phyloP scores from a whole-genome alignment of 306 rosid genomes.

The Lupinus albus region DNA sequence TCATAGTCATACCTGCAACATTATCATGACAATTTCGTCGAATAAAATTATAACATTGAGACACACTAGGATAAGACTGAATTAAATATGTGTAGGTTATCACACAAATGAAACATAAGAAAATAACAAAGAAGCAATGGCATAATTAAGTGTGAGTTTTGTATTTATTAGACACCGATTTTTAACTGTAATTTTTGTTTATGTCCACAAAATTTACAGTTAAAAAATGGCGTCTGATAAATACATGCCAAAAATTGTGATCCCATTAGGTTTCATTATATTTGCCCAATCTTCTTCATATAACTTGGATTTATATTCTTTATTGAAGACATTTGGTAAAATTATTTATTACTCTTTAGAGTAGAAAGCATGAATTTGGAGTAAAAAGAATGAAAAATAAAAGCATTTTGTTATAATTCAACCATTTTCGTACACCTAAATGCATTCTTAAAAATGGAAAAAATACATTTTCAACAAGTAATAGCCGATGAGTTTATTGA shows the following conservation, averaged over 20 bases:
- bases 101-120: slow-evolving; percentile 23
- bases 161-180: not conserved
- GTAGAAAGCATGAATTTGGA: not conserved
- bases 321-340: slow-evolving; percentile 29
- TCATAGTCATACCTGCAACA: slow-evolving; percentile 88
- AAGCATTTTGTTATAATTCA: slow-evolving; percentile 17
- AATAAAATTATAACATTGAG: slow-evolving; percentile 44
- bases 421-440: slow-evolving; percentile 4
- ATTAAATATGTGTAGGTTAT: slow-evolving; percentile 32
- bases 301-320: slow-evolving; percentile 1
- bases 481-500: not conserved
- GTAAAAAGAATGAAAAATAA: slow-evolving; percentile 17
- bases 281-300: not conserved
- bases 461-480: not conserved
- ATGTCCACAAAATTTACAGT: not conserved
- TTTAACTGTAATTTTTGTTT: too few species aligned
- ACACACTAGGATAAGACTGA: slow-evolving; percentile 37
- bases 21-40: slow-evolving; percentile 45
- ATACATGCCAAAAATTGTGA: slow-evolving; percentile 1
- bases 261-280: not conserved
- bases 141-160: slow-evolving; percentile 3
- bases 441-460: not conserved
- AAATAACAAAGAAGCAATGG: slow-evolving; percentile 22
- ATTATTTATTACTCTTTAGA: not conserved
- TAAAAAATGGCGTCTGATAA: not conserved